Conservation (phyloP, 176 grass and related monocot species). For the Avena insularis region DNA sequence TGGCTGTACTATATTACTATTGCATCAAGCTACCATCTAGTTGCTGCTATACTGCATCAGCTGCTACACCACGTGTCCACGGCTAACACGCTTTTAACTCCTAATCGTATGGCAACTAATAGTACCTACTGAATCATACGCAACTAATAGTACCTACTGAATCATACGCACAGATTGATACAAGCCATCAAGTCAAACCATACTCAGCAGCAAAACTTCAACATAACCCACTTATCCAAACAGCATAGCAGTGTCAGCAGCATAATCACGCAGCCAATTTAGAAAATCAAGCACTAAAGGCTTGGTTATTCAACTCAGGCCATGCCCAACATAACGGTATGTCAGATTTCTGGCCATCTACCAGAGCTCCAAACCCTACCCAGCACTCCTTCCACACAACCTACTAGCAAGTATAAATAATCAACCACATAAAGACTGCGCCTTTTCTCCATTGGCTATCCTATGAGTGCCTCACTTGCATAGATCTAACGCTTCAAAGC, state of each 20-base stretch:
- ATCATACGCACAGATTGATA: background rate
- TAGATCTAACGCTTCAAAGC: conserved; percentile 21
- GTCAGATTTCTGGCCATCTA: background rate
- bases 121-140: background rate
- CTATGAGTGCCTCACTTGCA: background rate
- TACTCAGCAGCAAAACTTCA: background rate
- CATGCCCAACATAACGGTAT: conserved; percentile 27
- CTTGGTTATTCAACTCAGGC: background rate
- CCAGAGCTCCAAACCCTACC: background rate
- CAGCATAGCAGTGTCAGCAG: background rate
- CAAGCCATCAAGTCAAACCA: conserved; percentile 31
- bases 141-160: no score
- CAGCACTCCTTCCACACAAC: background rate
- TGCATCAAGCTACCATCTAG: background rate
- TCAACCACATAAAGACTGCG: background rate
- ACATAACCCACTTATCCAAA: background rate
- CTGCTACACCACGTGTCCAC: background rate
- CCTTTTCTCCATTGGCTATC: background rate
- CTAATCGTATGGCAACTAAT: background rate
- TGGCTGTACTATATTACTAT: background rate
- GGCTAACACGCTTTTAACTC: conserved; percentile 1
- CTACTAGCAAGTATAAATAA: no score
- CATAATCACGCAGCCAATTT: background rate
- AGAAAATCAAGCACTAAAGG: background rate
- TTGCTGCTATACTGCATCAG: background rate